These are phyloP conservation scores for Backusella psychrophila DNA, from an alignment of 192 early-diverging fungal genomes.

Conservation along the genomic window DNA sequence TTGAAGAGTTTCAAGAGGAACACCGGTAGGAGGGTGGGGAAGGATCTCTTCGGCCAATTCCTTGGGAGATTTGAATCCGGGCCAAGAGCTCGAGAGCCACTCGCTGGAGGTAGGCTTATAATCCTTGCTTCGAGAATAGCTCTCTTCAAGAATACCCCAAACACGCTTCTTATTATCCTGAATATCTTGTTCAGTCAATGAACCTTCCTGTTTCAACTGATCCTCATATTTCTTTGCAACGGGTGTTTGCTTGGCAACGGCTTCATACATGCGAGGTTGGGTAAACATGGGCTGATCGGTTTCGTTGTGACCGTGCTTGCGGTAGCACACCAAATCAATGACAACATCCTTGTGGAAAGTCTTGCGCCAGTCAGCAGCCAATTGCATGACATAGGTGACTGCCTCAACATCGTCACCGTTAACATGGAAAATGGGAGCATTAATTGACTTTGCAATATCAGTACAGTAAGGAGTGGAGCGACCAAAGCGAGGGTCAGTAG, in stretches of 20 bases:
- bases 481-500: constrained; percentile 94
- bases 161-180: constrained; percentile 88
- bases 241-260: constrained; percentile 81
- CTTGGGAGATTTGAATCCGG: constrained; percentile 77
- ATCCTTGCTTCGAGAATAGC: constrained; percentile 83
- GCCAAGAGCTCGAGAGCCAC: constrained; percentile 95
- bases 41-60: constrained; percentile 72
- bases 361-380: constrained; percentile 95
- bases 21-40: constrained; percentile 72
- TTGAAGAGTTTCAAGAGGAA: constrained; percentile 68
- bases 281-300: constrained; percentile 99
- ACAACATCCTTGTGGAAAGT: constrained; percentile 97
- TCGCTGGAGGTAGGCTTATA: constrained; percentile 89
- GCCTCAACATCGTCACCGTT: constrained; percentile 98
- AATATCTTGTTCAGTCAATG: constrained; percentile 82
- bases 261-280: constrained; percentile 96
- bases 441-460: constrained; percentile 95
- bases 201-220: constrained; percentile 81
- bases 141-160: constrained; percentile 91
- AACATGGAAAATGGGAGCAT: constrained; percentile 97
- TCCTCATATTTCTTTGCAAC: constrained; percentile 83
- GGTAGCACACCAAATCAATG: constrained; percentile 95
- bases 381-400: constrained; percentile 90
- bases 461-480: constrained; percentile 97
- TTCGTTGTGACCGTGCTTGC: constrained; percentile 98